phyloP scores from a whole-genome alignment of 306 rosid species.

The Cucurbita maxima region DNA sequence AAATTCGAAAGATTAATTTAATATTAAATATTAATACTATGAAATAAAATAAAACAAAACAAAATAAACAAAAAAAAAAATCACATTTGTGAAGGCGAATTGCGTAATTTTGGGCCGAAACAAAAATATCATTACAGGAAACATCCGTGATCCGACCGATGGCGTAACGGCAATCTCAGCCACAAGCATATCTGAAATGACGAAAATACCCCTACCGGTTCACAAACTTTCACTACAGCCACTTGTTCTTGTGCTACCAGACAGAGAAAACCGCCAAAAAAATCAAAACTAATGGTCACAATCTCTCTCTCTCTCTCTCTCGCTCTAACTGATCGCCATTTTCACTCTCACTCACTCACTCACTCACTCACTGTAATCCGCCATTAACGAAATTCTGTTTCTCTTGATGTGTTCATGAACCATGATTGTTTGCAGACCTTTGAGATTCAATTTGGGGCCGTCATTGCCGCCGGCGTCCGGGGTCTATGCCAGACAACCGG shows the following conservation, averaged over 20 bases:
- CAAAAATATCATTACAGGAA: background rate
- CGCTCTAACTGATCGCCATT: background rate
- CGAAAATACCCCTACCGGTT: background rate
- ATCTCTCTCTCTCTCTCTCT: background rate
- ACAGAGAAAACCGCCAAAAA: background rate
- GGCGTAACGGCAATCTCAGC: background rate
- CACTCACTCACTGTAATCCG: background rate
- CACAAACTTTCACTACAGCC: background rate
- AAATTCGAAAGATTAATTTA: too few relatives aligned
- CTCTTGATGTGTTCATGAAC: background rate
- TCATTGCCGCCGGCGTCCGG: constrained; percentile 11
- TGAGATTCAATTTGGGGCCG: constrained; percentile 19
- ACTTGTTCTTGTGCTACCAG: background rate
- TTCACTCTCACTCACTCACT: background rate
- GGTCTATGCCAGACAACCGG: constrained; percentile 11
- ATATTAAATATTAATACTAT: too few relatives aligned
- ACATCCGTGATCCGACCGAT: background rate
- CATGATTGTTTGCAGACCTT: constrained; percentile 46
- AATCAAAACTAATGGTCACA: background rate
- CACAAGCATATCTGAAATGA: background rate
- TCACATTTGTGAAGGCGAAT: background rate
- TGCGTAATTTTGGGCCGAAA: background rate
- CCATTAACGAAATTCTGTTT: background rate
- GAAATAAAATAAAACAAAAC: too few relatives aligned
- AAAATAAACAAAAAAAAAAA: background rate